These are phyloP conservation scores for Cladosporium oxysporum DNA, from an alignment of 2,329 filamentous ascomycete species.

Conservation along the genomic window DNA sequence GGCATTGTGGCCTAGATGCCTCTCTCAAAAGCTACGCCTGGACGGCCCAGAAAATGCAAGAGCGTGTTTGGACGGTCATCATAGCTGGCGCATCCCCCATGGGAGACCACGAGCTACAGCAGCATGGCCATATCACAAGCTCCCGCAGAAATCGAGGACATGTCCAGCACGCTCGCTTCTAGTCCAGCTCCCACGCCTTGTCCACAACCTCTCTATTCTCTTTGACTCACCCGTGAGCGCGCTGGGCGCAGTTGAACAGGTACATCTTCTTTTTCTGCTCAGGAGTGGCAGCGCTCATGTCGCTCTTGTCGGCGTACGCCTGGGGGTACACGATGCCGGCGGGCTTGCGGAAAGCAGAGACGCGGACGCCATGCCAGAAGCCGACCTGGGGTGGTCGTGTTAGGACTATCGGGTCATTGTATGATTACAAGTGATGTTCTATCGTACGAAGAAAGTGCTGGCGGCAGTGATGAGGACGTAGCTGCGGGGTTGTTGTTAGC, in stretches of 20 bases:
- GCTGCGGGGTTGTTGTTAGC: constrained; percentile 40
- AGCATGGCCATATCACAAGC: neutral
- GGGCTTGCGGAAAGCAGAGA: constrained; percentile 49
- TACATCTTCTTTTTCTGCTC: constrained; percentile 46
- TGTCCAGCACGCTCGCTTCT: neutral
- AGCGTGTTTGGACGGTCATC: neutral
- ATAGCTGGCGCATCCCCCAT: neutral
- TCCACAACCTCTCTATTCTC: neutral
- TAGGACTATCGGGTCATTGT: constrained; percentile 13
- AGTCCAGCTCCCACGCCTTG: neutral
- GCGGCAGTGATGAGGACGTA: constrained; percentile 58
- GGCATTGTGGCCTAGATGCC: neutral
- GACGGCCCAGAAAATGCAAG: neutral
- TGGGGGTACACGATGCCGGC: constrained; percentile 60
- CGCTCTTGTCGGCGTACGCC: constrained; percentile 57
- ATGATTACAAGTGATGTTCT: neutral
- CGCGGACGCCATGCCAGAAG: constrained; percentile 53
- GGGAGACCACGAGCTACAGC: neutral
- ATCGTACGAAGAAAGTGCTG: constrained; percentile 51
- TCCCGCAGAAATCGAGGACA: neutral
- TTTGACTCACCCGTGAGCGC: constrained; percentile 43
- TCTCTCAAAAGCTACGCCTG: neutral
- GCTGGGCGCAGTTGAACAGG: constrained; percentile 55
- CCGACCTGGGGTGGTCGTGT: constrained; percentile 39
- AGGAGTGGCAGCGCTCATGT: constrained; percentile 47